phyloP scores from a whole-genome alignment of 2,329 filamentous ascomycete genomes.

The Diaporthe australafricana region DNA sequence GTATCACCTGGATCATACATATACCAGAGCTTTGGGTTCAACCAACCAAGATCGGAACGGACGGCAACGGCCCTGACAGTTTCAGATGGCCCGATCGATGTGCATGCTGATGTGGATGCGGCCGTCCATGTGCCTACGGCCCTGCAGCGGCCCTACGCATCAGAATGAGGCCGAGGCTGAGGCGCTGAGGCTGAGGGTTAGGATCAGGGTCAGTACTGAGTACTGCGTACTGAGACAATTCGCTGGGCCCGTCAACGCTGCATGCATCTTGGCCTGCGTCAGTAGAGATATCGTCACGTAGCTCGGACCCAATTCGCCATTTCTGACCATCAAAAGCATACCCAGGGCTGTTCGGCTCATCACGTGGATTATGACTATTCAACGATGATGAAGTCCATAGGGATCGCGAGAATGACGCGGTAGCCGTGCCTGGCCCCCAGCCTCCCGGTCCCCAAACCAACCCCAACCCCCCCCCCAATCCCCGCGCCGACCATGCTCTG shows the following conservation, averaged over 20 bases:
- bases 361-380: too few relatives aligned
- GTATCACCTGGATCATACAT: neutral
- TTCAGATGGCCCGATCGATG: conserved; percentile 16
- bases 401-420: conserved; percentile 16
- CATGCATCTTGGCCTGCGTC: too few relatives aligned
- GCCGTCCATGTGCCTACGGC: neutral
- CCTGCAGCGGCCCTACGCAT: too few relatives aligned
- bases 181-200: neutral
- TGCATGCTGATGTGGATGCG: neutral
- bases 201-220: neutral
- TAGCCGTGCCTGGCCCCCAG: neutral
- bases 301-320: too few relatives aligned
- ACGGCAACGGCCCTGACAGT: neutral
- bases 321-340: too few relatives aligned
- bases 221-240: too few relatives aligned
- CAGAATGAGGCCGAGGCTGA: neutral
- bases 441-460: neutral
- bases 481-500: neutral
- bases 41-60: conserved; percentile 7
- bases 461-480: neutral
- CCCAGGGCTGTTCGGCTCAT: too few relatives aligned
- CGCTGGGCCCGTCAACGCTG: too few relatives aligned
- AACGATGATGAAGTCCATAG: too few relatives aligned
- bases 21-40: neutral
- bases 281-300: too few relatives aligned